These are phyloP conservation scores for Fusarium robinianum DNA, from an alignment of 2,329 filamentous ascomycete genomes.

Conservation along the genomic window DNA sequence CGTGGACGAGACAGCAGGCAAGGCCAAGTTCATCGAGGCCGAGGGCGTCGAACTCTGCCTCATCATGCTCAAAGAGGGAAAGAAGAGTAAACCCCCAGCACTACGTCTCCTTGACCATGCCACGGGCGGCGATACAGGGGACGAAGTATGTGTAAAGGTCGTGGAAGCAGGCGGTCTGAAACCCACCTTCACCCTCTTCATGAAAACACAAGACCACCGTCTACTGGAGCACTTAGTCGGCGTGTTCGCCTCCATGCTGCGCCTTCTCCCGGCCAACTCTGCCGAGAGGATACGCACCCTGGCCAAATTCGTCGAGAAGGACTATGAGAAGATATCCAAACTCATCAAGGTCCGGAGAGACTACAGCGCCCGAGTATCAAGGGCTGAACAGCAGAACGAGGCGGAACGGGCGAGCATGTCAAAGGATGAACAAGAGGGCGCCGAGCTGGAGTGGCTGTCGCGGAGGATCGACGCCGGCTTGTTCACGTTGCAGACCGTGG, in stretches of 20 bases:
- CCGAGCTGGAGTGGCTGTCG: conserved; percentile 73
- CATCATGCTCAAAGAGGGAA: conserved; percentile 89
- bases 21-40: conserved; percentile 80
- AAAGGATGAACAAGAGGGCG: conserved; percentile 49
- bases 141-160: conserved; percentile 71
- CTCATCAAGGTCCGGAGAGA: conserved; percentile 73
- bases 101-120: conserved; percentile 86
- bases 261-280: conserved; percentile 76
- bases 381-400: conserved; percentile 54
- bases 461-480: conserved; percentile 81
- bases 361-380: conserved; percentile 68
- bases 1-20: conserved; percentile 74
- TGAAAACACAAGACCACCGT: conserved; percentile 74
- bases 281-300: conserved; percentile 79
- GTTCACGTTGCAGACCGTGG: conserved; percentile 80
- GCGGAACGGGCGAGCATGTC: conserved; percentile 16
- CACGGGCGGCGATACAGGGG: conserved; percentile 53
- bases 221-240: conserved; percentile 80
- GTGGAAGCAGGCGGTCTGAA: conserved; percentile 86
- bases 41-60: conserved; percentile 91
- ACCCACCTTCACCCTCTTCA: conserved; percentile 82
- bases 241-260: conserved; percentile 82
- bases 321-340: conserved; percentile 82
- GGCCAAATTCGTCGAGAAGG: conserved; percentile 94
- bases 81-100: conserved; percentile 77